A percentile compares a stretch with the other conserved stretches of the same genome.
Evolutionary conservation across 2,329 filamentous ascomycete species (phyloP).

Genomic region (Microcera coccophila): DNA sequence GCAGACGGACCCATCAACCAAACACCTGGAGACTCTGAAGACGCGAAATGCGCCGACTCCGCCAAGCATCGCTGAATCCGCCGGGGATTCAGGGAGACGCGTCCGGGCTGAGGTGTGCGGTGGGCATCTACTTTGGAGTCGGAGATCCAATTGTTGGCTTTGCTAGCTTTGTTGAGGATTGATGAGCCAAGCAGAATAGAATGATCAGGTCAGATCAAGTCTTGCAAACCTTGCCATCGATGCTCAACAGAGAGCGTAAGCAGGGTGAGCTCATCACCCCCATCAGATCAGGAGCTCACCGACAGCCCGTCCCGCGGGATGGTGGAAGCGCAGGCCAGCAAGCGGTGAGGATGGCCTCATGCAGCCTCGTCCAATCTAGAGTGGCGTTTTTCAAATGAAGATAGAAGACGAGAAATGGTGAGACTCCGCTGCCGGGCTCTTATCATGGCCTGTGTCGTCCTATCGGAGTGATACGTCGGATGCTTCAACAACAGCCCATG

Average conservation of each 20-base stretch:
- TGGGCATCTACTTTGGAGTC: constrained; percentile 13
- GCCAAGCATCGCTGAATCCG: background rate
- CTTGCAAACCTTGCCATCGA: too few species aligned
- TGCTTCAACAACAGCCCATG: constrained; percentile 23
- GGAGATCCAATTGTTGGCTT: too few species aligned
- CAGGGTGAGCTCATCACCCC: background rate
- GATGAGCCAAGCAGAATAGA: constrained; percentile 14
- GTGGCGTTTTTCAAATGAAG: background rate
- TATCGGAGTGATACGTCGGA: constrained; percentile 18
- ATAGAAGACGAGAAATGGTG: constrained; percentile 14
- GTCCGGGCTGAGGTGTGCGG: constrained; percentile 25
- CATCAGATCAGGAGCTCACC: constrained; percentile 15
- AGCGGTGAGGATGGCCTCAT: background rate
- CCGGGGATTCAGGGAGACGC: constrained; percentile 3
- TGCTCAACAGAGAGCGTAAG: background rate
- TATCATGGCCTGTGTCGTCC: constrained; percentile 18
- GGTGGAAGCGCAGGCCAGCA: background rate
- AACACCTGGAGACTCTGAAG: background rate
- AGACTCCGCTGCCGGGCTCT: constrained; percentile 12
- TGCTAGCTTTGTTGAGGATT: too few species aligned
- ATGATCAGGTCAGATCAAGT: too few species aligned
- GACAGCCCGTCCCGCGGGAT: background rate
- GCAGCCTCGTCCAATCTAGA: background rate
- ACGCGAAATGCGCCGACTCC: background rate
- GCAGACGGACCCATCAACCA: too few species aligned